Evolutionary conservation across 805 yeast genomes (phyloP).

Genomic region (Metschnikowia amazonensis): DNA sequence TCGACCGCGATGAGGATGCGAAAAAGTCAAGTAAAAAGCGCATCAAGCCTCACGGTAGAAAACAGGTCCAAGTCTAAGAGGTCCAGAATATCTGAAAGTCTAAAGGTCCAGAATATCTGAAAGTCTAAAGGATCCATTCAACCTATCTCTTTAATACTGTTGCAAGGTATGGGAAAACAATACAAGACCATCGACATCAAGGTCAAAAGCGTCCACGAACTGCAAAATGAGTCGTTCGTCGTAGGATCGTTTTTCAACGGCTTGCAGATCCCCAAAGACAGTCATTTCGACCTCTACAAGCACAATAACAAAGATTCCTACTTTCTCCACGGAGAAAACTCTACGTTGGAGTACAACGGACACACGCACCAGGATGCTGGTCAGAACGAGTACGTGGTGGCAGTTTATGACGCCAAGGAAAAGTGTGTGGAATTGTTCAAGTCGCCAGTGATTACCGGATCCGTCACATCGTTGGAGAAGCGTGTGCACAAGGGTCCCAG

Average conservation of each 20-base stretch:
- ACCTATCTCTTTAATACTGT: too few species aligned
- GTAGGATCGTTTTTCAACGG: conserved; percentile 83
- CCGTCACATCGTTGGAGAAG: conserved; percentile 59
- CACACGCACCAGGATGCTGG: conserved; percentile 27
- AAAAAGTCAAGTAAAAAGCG: conserved; percentile 5
- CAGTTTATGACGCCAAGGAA: conserved; percentile 67
- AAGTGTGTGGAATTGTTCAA: conserved; percentile 62
- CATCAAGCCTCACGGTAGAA: too few species aligned
- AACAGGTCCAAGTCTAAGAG: too few species aligned
- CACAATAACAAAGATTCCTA: conserved; percentile 39
- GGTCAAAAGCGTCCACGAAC: conserved; percentile 5
- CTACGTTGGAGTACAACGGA: conserved; percentile 71
- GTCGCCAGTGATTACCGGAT: conserved; percentile 58
- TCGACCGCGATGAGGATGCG: conserved; percentile 4
- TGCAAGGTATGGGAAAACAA: conserved; percentile 4
- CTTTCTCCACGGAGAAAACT: conserved; percentile 75
- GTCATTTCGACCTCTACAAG: conserved; percentile 60
- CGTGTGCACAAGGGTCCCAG: conserved; percentile 58
- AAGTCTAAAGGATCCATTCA: too few species aligned
- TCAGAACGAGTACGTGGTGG: conserved; percentile 60
- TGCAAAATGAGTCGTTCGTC: conserved; percentile 31
- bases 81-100: too few species aligned
- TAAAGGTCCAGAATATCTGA: too few species aligned
- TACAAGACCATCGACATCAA: conserved; percentile 1
- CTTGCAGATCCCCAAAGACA: conserved; percentile 52